phyloP scores from a whole-genome alignment of 1,284 basidiomycete genomes.

The Volvariella surrecta region DNA sequence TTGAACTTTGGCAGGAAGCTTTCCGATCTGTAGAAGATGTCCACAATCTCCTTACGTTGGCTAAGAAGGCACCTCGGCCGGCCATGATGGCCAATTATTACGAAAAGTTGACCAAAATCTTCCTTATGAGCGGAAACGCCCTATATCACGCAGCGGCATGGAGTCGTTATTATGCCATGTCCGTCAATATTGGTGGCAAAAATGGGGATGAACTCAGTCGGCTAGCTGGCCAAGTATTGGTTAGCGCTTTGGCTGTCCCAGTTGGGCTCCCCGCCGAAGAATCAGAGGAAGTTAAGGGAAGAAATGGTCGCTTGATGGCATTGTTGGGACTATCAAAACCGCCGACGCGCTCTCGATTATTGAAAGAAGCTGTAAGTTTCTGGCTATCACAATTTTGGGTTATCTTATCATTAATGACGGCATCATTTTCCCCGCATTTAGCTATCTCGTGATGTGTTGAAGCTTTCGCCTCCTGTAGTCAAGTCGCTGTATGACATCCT shows the following conservation, averaged over 20 bases:
- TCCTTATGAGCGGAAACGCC: constrained; percentile 88
- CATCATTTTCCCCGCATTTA: constrained; percentile 21
- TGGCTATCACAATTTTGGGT: constrained; percentile 4
- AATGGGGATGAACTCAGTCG: constrained; percentile 75
- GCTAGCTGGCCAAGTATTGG: constrained; percentile 87
- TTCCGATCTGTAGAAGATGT: constrained; percentile 99
- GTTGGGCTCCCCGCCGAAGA: constrained; percentile 68
- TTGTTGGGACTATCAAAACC: constrained; percentile 82
- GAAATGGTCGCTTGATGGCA: constrained; percentile 74
- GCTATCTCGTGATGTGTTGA: constrained; percentile 82
- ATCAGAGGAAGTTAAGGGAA: constrained; percentile 67
- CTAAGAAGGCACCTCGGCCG: constrained; percentile 87
- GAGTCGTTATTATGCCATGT: constrained; percentile 76
- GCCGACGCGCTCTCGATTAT: constrained; percentile 80
- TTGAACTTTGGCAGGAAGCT: constrained; percentile 99
- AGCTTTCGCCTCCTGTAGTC: constrained; percentile 70
- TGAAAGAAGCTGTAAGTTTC: constrained; percentile 74
- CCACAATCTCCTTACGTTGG: constrained; percentile 90
- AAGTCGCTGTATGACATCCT: constrained; percentile 86
- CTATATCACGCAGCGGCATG: constrained; percentile 98
- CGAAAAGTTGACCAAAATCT: constrained; percentile 96
- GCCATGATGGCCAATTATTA: constrained; percentile 99
- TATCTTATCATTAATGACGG: constrained; percentile 3
- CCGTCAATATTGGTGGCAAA: constrained; percentile 59
- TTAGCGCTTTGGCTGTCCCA: constrained; percentile 91